A percentile compares a stretch with the other conserved stretches of the same genome.
phyloP scores from a whole-genome alignment of 1,284 basidiomycete species.

The Tilletiopsis washingtonensis region DNA sequence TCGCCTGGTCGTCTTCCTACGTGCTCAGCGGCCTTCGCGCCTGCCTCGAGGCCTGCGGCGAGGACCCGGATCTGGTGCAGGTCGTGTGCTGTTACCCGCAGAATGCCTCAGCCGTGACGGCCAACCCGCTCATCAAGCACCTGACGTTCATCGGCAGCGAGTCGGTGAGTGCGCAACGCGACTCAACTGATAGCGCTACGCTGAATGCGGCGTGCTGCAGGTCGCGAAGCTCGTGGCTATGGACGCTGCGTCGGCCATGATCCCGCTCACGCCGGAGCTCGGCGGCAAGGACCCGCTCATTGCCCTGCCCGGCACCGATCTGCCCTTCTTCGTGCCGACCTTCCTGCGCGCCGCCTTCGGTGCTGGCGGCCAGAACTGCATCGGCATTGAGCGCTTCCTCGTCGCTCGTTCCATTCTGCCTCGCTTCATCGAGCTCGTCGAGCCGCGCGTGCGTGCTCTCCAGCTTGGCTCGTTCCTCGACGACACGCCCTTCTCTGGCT shows the following conservation, averaged over 20 bases:
- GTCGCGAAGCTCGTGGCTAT: constrained; percentile 75
- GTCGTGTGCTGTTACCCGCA: constrained; percentile 77
- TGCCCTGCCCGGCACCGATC: constrained; percentile 51
- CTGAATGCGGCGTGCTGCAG: too few relatives aligned
- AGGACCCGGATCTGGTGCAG: constrained; percentile 58
- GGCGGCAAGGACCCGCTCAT: constrained; percentile 59
- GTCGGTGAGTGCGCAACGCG: too few relatives aligned
- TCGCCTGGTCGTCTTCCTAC: constrained; percentile 34
- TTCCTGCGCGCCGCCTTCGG: constrained; percentile 52
- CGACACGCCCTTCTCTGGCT: constrained; percentile 18
- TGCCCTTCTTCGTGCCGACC: constrained; percentile 51
- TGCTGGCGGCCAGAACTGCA: constrained; percentile 91
- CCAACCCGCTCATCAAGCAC: constrained; percentile 65
- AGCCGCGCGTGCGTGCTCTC: constrained; percentile 26
- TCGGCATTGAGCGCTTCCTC: constrained; percentile 76
- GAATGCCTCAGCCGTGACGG: constrained; percentile 72
- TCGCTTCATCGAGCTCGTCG: constrained; percentile 55
- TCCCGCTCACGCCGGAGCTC: constrained; percentile 81
- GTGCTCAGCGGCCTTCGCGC: constrained; percentile 55
- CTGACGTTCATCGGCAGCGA: constrained; percentile 85
- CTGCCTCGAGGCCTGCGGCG: constrained; percentile 58
- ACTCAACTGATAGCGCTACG: too few relatives aligned
- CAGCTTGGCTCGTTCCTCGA: constrained; percentile 35
- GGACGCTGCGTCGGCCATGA: constrained; percentile 75
- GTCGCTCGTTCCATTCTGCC: constrained; percentile 70